Conservation (phyloP, 2,329 filamentous ascomycete genomes). For the Ceratocystis variospora region DNA sequence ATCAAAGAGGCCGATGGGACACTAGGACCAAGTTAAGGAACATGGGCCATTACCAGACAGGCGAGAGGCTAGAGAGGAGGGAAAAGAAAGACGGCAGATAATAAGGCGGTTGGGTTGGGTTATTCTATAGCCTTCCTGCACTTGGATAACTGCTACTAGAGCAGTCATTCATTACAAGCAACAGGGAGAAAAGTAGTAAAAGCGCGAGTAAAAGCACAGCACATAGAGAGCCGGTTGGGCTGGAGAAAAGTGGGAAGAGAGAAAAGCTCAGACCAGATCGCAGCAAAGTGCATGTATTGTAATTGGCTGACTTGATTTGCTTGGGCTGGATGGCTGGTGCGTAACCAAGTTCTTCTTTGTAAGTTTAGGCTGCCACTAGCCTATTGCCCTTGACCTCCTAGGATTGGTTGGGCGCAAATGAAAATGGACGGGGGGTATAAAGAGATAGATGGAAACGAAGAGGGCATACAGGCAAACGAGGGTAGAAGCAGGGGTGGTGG, state of each 20-base stretch:
- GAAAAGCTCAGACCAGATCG: slow-evolving; percentile 1
- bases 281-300: not conserved
- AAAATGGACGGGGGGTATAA: not conserved
- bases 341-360: not conserved
- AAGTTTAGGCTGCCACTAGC: slow-evolving; percentile 15
- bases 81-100: not conserved
- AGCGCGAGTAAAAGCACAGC: not conserved
- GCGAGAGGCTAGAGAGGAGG: no score
- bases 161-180: not conserved
- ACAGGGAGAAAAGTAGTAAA: not conserved
- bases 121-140: not conserved
- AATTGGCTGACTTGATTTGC: not conserved
- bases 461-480: not conserved
- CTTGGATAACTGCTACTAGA: not conserved
- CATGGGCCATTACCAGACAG: not conserved
- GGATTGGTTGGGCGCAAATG: slow-evolving; percentile 17
- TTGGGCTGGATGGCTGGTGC: slow-evolving; percentile 5
- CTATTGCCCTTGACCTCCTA: slow-evolving; percentile 1
- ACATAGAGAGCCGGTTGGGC: not conserved
- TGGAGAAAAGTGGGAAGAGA: slow-evolving; percentile 1
- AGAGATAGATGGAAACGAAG: not conserved
- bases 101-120: not conserved
- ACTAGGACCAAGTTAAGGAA: not conserved
- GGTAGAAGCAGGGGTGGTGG: not conserved
- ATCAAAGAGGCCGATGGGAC: not conserved